phyloP scores from a whole-genome alignment of 176 grass and related monocot genomes.

The Carex parvula region DNA sequence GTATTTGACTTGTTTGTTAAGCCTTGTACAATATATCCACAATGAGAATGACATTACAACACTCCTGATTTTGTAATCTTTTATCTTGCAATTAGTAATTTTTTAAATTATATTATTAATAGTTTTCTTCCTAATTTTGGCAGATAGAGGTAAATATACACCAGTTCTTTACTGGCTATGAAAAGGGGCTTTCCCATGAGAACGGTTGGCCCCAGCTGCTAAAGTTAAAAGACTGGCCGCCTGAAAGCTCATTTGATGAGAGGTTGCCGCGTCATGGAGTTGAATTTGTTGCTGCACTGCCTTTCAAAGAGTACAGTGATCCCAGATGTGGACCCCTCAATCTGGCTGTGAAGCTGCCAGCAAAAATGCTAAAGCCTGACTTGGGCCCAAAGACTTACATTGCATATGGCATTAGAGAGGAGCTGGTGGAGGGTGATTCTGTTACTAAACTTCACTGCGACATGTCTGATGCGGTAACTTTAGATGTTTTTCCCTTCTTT shows the following conservation, averaged over 20 bases:
- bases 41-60: not conserved
- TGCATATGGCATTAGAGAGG: slow-evolving; percentile 73
- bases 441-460: slow-evolving; percentile 92
- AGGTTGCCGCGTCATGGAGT: slow-evolving; percentile 58
- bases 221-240: slow-evolving; percentile 89
- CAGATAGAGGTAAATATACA: slow-evolving; percentile 58
- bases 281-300: slow-evolving; percentile 65
- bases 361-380: slow-evolving; percentile 44
- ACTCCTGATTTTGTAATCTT: not conserved
- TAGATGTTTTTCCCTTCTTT: not conserved
- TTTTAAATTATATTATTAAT: not conserved
- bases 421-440: slow-evolving; percentile 76
- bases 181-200: slow-evolving; percentile 23
- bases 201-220: slow-evolving; percentile 53
- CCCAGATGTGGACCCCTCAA: slow-evolving; percentile 60
- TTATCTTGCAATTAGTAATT: not conserved
- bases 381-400: slow-evolving; percentile 86
- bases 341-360: slow-evolving; percentile 55
- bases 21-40: not conserved
- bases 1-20: too few relatives aligned
- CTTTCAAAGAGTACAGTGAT: slow-evolving; percentile 80
- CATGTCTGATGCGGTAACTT: slow-evolving; percentile 84
- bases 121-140: not conserved
- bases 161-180: slow-evolving; percentile 68
- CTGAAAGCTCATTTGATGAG: slow-evolving; percentile 56